Evolutionary conservation across 345 rosid species (phyloP).

Genomic region (Viola odorata): DNA sequence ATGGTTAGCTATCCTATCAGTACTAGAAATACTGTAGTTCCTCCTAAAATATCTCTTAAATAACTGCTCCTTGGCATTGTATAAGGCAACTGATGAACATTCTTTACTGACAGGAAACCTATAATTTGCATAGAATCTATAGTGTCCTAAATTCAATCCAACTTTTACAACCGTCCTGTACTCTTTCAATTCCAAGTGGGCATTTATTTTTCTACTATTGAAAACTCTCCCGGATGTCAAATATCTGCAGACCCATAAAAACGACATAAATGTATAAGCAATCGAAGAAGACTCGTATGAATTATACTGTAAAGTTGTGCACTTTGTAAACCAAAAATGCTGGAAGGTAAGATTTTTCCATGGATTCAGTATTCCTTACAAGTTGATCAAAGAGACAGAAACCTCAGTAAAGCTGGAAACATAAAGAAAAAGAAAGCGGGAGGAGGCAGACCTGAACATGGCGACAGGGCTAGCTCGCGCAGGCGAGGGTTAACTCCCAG

Average conservation of each 20-base stretch:
- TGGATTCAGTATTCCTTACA: too few relatives aligned
- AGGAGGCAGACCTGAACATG: slow-evolving; percentile 51
- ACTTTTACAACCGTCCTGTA: slow-evolving; percentile 33
- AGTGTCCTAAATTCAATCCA: slow-evolving; percentile 37
- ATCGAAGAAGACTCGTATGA: background rate
- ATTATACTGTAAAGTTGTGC: background rate
- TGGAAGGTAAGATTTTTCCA: background rate
- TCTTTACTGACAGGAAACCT: slow-evolving; percentile 25
- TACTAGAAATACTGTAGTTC: slow-evolving; percentile 40
- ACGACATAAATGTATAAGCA: background rate
- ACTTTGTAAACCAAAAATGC: background rate
- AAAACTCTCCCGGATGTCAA: slow-evolving; percentile 36
- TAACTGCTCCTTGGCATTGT: slow-evolving; percentile 28
- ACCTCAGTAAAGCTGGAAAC: too few relatives aligned
- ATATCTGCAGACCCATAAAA: slow-evolving; percentile 42
- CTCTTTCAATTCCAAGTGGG: slow-evolving; percentile 24
- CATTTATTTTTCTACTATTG: slow-evolving; percentile 28
- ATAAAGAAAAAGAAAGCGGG: background rate
- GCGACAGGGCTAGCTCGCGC: slow-evolving; percentile 28
- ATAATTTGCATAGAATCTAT: slow-evolving; percentile 29
- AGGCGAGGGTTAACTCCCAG: background rate
- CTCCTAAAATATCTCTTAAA: slow-evolving; percentile 21
- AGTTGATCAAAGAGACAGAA: too few relatives aligned
- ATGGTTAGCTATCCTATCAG: slow-evolving; percentile 35
- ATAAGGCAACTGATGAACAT: slow-evolving; percentile 17